Percentiles rank a stretch among this genome's conserved stretches.
Conservation (phyloP, 2,329 filamentous ascomycete genomes). For the Neonectria sp. region DNA sequence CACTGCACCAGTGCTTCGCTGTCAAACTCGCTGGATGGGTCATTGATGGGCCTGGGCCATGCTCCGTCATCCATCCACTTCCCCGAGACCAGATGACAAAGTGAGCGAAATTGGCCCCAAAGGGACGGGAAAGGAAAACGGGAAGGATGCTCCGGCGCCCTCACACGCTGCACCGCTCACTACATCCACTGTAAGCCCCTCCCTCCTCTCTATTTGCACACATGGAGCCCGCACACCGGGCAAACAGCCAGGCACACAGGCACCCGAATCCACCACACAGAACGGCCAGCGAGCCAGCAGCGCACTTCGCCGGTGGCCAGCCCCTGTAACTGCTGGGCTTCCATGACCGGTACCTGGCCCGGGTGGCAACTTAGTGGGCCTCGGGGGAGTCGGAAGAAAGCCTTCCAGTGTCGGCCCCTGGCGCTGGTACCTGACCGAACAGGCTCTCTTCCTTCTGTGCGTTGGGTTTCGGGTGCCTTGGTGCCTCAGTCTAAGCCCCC, state of each 20-base stretch:
- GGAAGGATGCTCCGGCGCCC: conserved; percentile 13
- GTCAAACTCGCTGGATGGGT: conserved; percentile 14
- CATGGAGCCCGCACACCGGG: background rate
- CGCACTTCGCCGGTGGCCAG: background rate
- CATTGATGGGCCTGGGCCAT: conserved; percentile 4
- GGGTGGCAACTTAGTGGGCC: conserved; percentile 37
- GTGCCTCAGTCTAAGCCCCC: background rate
- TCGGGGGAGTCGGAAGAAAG: conserved; percentile 34
- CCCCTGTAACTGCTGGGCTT: conserved; percentile 32
- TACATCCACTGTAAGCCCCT: conserved; percentile 12
- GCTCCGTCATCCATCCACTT: conserved; percentile 1
- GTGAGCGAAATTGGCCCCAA: conserved; percentile 27
- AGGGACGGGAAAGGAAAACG: background rate
- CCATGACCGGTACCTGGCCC: conserved; percentile 40
- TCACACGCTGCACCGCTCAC: conserved; percentile 12
- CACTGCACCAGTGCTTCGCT: conserved; percentile 20
- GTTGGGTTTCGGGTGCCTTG: background rate
- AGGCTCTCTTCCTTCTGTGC: background rate
- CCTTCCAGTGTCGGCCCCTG: conserved; percentile 44
- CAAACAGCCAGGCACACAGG: conserved; percentile 9
- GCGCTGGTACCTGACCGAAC: conserved; percentile 47
- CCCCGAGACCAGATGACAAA: conserved; percentile 8
- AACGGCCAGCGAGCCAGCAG: background rate
- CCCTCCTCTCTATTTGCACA: background rate
- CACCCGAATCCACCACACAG: conserved; percentile 20